Base-by-base conservation (phyloP, 805 yeast genomes). In the Ogataea populi-albae region DNA sequence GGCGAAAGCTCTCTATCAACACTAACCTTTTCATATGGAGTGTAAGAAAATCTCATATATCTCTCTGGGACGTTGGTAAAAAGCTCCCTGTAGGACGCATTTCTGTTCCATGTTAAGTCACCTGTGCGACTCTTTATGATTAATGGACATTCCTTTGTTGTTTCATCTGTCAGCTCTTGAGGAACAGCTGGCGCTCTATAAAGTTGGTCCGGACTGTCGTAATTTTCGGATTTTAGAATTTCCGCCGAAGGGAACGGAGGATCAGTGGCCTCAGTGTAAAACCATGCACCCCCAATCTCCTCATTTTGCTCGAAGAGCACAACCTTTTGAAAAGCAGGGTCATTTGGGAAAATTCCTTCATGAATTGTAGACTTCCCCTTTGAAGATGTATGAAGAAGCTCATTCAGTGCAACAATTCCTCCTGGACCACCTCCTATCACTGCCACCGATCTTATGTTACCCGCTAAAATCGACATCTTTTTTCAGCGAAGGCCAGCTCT, bases 41-140 rank as follows among this genome's bases (percentile, higher is more conserved):
- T 67, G 70, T 30, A 38, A 63, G 69, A 69, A 49, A 71, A 86
- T 34, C 75, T 79, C 95, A 87, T 85, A 29, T 84, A 55, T 22
- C 66, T 65, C 26, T 68, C 66, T 21, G 79, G 75, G 15, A 84
- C 74, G 52, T 85, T 85, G 6, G 94, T 82, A 54, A 80, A 88
- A 40, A 85, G 61, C 25, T 64, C 58, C 32, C 76, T 73, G 55
- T 86, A 85, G 52, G 81, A 75, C 1, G 88, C 76, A 8, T 69
- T 58, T 24, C 54, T 52, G 18, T 38, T 52, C 71, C 71, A 66
- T 9, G 27, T 24, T 9, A 19, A 24, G 18, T 26, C 18, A 22
- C 43, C 37, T 11, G 51, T 37, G 16, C 43, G 17, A 14, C 22
- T 12, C 22, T 41, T 37, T 9, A 46, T 41, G 15, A 50, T 20